These are phyloP conservation scores for Cryptosporidium ryanae DNA, from an alignment of 169 alveolate species.

Conservation along the genomic window DNA sequence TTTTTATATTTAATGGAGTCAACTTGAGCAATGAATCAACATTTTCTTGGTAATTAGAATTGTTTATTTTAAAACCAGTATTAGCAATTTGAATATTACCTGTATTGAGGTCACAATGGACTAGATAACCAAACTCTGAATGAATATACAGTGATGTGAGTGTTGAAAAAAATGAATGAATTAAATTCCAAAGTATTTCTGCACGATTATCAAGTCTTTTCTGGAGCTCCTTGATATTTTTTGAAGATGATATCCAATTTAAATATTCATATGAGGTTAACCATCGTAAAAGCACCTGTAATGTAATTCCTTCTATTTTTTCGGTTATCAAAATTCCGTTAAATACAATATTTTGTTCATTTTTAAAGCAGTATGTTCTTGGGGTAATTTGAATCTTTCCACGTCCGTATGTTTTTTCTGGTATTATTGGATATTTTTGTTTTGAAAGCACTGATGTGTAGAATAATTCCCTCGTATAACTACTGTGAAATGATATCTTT, in stretches of 20 bases:
- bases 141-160: slow-evolving; percentile 62
- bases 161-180: slow-evolving; percentile 66
- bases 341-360: slow-evolving; percentile 10
- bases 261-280: slow-evolving; percentile 55
- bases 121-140: slow-evolving; percentile 60
- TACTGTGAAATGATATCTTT: slow-evolving; percentile 55
- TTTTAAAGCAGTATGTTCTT: slow-evolving; percentile 49
- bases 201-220: slow-evolving; percentile 70
- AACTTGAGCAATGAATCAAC: slow-evolving; percentile 36
- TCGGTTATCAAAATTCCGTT: slow-evolving; percentile 62
- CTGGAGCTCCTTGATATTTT: slow-evolving; percentile 43
- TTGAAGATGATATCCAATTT: slow-evolving; percentile 63
- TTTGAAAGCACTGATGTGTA: slow-evolving; percentile 59
- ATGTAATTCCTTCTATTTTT: slow-evolving; percentile 62
- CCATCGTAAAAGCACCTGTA: slow-evolving; percentile 52
- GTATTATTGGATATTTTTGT: slow-evolving; percentile 51
- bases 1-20: slow-evolving; percentile 55
- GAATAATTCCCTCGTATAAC: slow-evolving; percentile 62
- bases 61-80: slow-evolving; percentile 45
- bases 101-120: slow-evolving; percentile 63
- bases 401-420: slow-evolving; percentile 62
- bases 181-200: slow-evolving; percentile 53
- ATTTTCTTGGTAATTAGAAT: slow-evolving; percentile 24
- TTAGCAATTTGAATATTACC: slow-evolving; percentile 68
- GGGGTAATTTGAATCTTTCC: slow-evolving; percentile 66